Base-by-base conservation (phyloP, 2,329 filamentous ascomycete species). In the Ophiostoma sp. region DNA sequence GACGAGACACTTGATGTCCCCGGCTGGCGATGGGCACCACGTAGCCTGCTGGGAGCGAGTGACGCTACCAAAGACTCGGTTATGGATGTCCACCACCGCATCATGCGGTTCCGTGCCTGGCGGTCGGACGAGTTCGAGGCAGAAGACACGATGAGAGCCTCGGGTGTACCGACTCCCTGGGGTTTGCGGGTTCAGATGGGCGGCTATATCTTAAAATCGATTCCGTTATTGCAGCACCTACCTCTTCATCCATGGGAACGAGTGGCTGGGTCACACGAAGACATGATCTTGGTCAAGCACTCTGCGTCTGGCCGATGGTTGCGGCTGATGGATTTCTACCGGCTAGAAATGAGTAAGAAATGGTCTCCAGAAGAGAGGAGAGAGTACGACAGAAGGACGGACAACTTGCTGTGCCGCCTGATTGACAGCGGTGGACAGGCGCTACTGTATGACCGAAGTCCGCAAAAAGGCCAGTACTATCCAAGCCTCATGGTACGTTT, bases 211-310 rank as follows among this genome's bases (percentile, higher is more conserved):
- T 15, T 70, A 2, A 55, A 31, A 19, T 59, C 72, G 28, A 15
- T 39, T 7, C 52, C 72, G 0, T 42, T 68, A 28, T 9, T 69
- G 2, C 52, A 50, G 6, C 33, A 55, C 2, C n/a, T 70, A 11
- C 72, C 72, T 1, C 55, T 73, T 42, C 72, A 70, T 28, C 72
- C 55, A 6, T 73, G 64, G 72, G 64, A 63, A 28, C 17, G 25
- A 2, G 48, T 64, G 19, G 55, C 39, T 2, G 22, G 64, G 2
- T 39, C 55, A 3, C 48, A 11, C 12, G 72, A 73, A 15, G 72
- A 70, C 42, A 22, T 48, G 12, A 19, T 70, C 8, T n/a, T 64
- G 1, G 19, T 70, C 1, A 66, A 52, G 12, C 39, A 73, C 28
- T 2, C 8, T 5, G 28, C 3, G 15, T 50, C 72, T 1, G 72